A percentile compares a stretch with the other conserved stretches of the same genome.
Conservation (phyloP, 2,329 filamentous ascomycete genomes). For the Berkeleyomyces basicola region DNA sequence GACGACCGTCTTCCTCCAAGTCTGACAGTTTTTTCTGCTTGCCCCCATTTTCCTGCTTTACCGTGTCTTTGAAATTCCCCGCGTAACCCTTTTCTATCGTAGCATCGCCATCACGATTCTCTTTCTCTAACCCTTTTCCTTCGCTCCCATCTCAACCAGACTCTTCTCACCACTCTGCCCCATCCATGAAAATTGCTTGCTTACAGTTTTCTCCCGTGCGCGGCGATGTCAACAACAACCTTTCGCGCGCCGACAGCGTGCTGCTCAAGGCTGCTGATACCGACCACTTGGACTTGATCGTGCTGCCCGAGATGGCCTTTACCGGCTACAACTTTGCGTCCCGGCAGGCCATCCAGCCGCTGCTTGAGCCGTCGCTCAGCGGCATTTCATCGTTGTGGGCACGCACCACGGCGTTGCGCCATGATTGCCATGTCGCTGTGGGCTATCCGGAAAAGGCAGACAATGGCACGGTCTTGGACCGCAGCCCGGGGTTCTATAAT, state of each 20-base stretch:
- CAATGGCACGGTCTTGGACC: slow-evolving; percentile 31
- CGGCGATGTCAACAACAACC: slow-evolving; percentile 53
- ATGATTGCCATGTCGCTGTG: slow-evolving; percentile 50
- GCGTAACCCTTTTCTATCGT: too few species aligned
- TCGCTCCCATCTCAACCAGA: background rate
- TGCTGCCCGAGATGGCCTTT: slow-evolving; percentile 64
- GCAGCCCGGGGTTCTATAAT: slow-evolving; percentile 38
- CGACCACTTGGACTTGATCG: slow-evolving; percentile 39
- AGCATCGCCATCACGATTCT: too few species aligned
- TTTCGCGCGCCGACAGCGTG: slow-evolving; percentile 49
- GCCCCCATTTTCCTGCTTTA: background rate
- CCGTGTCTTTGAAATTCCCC: too few species aligned
- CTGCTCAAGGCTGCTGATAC: slow-evolving; percentile 27
- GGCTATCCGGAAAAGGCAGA: slow-evolving; percentile 61
- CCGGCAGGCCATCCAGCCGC: slow-evolving; percentile 48
- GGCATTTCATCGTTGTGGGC: slow-evolving; percentile 61
- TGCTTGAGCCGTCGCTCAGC: slow-evolving; percentile 46
- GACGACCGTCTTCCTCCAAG: too few species aligned
- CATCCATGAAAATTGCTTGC: slow-evolving; percentile 48
- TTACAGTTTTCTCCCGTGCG: slow-evolving; percentile 58
- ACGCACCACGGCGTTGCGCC: slow-evolving; percentile 43
- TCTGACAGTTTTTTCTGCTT: background rate
- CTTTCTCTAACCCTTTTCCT: background rate
- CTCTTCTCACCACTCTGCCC: background rate
- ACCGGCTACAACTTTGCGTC: slow-evolving; percentile 66